Evolutionary conservation across 371 early-diverging fungal genomes (phyloP), one percentile per base, ranked within the genome.

Genomic region (Syncephalis fuscata): DNA sequence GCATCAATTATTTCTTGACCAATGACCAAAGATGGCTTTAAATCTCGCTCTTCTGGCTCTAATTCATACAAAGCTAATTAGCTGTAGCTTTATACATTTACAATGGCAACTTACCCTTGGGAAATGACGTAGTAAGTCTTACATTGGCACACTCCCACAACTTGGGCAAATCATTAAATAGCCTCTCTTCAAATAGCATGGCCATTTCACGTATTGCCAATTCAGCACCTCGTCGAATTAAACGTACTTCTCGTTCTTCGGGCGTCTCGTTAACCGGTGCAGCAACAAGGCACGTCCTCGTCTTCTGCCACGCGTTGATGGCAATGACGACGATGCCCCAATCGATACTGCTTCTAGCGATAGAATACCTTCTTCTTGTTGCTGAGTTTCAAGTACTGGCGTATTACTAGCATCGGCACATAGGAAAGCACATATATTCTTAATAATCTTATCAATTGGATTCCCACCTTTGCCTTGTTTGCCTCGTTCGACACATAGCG

Each of bases 151-250:
- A 74, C 26, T 75, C 76, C 87, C 89, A 90, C 19, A 93, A 52
- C 44, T 76, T 79, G 11, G 96, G 92, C 0, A 87, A 70, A 3
- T 52, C 57, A 2, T 63, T 64, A 57, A 92, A 82, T 21, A 92
- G 63, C 1, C 58, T 54, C 7, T 65, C 54, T 0, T 85, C 89
- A 66, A 90, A 91, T 4, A 65, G 65, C 23, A 57, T 63, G 45
- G 86, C 86, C 7, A 92, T 62, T 19, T 72, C 70, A 24, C 67
- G 59, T 20, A 92, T 57, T 1, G 91, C 75, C 8, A 63, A 56
- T 44, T 82, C 75, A 2, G 92, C 92, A 15, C 96, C 96, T 14
- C 93, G 81, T 14, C 84, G 72, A 50, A 84, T 75, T 44, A 78
- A 54, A 23, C 70, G 69, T 1, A 74, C 74, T 0, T 71, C 63